These are phyloP conservation scores for Boletus subparvulus DNA, from an alignment of 768 basidiomycete species.

Conservation along the genomic window DNA sequence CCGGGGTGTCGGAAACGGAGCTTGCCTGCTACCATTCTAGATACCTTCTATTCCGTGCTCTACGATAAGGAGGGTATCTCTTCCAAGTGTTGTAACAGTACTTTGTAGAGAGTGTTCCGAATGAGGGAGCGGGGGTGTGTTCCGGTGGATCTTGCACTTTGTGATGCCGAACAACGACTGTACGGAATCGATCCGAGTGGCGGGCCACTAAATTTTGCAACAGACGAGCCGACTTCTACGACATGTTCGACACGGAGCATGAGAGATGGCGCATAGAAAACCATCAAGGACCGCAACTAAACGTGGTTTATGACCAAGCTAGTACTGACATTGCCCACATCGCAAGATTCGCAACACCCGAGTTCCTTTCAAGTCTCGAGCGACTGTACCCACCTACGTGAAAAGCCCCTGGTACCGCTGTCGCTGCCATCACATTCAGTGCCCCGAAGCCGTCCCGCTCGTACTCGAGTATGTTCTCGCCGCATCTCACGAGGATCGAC, in stretches of 20 bases:
- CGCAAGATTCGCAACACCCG: constrained; percentile 32
- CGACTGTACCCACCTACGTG: too few relatives aligned
- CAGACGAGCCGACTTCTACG: neutral
- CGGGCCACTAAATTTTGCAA: neutral
- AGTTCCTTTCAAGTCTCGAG: constrained; percentile 42
- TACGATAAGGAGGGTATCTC: neutral
- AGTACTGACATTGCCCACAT: constrained; percentile 20
- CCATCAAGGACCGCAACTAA: neutral
- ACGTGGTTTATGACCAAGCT: neutral
- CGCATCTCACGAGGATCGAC: constrained; percentile 35
- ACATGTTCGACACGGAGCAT: neutral
- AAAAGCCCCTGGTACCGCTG: constrained; percentile 57
- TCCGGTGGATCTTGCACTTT: neutral
- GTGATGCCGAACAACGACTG: neutral
- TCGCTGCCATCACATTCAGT: constrained; percentile 56
- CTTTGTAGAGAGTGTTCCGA: neutral
- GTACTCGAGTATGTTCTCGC: constrained; percentile 51
- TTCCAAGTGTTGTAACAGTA: neutral
- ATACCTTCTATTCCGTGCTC: neutral
- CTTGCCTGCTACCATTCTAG: constrained; percentile 25
- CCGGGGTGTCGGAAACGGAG: neutral
- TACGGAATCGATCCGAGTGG: neutral
- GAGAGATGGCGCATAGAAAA: neutral
- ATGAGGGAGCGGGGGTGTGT: neutral
- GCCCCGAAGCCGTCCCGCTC: constrained; percentile 53